Evolutionary conservation across 2,329 filamentous ascomycete species (phyloP).

Genomic region (Fusarium sp.): DNA sequence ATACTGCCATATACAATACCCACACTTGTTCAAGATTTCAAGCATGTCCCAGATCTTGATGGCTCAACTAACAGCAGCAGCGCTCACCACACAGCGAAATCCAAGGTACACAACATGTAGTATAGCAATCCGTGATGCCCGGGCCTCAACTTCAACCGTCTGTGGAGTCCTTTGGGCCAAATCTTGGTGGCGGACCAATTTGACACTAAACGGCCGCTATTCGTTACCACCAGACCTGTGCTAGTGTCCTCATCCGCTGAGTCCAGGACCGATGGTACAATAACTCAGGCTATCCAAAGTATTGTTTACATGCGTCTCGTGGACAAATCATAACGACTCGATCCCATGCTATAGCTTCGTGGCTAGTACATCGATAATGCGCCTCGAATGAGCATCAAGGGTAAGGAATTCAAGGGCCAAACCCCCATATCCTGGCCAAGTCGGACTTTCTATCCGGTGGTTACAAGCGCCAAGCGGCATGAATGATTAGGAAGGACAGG

Average conservation of each 20-base stretch:
- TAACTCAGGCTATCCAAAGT: neutral
- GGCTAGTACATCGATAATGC: slow-evolving; percentile 20
- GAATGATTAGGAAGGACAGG: slow-evolving; percentile 1
- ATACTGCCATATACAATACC: slow-evolving; percentile 40
- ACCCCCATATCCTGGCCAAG: slow-evolving; percentile 8
- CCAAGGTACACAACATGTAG: neutral
- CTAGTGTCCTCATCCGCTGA: neutral
- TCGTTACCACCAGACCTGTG: slow-evolving; percentile 8
- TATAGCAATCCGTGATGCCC: neutral
- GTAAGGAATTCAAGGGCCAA: slow-evolving; percentile 2
- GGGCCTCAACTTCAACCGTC: neutral
- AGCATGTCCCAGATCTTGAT: neutral
- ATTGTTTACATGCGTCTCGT: slow-evolving; percentile 5
- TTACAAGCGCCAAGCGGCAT: slow-evolving; percentile 20
- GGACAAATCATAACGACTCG: slow-evolving; percentile 21
- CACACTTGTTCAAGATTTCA: slow-evolving; percentile 35
- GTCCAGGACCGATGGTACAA: neutral
- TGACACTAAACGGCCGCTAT: slow-evolving; percentile 31
- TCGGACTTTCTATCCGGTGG: slow-evolving; percentile 27
- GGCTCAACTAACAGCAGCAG: neutral
- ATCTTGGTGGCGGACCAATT: slow-evolving; percentile 13
- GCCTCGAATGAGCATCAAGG: slow-evolving; percentile 4
- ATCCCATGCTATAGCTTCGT: slow-evolving; percentile 21
- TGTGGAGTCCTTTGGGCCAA: neutral
- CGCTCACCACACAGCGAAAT: neutral